Evolutionary conservation across 495 filamentous ascomycete species (phyloP).

Genomic region (Talaromyces wortmannii): DNA sequence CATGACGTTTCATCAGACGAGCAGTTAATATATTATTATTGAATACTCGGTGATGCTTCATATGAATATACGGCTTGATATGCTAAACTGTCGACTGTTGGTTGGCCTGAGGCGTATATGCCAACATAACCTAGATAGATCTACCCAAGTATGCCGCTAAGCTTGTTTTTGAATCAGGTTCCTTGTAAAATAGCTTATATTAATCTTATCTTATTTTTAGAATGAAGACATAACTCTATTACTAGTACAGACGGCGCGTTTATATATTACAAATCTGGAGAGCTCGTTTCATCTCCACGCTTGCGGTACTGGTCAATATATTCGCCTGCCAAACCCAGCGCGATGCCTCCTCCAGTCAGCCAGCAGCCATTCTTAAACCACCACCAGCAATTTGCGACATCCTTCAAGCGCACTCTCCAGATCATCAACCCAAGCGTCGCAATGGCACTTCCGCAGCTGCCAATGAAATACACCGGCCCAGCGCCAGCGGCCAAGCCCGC

Average conservation of each 20-base stretch:
- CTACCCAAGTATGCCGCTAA: no score
- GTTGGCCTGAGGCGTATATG: no score
- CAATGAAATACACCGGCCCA: conserved; percentile 78
- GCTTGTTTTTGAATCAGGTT: no score
- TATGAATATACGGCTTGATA: no score
- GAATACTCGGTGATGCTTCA: no score
- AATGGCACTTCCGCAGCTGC: conserved; percentile 77
- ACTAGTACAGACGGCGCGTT: neutral
- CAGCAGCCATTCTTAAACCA: conserved; percentile 82
- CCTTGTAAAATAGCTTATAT: no score
- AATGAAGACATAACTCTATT: no score
- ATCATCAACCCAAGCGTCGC: conserved; percentile 81
- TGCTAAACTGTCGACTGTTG: no score
- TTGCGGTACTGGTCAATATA: conserved; percentile 40
- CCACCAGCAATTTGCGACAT: conserved; percentile 86
- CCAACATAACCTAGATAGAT: no score
- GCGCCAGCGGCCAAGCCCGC: conserved; percentile 69
- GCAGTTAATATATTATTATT: no score
- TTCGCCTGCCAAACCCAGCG: conserved; percentile 55
- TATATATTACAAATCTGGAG: neutral
- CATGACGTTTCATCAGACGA: no score
- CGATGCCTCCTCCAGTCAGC: conserved; percentile 62
- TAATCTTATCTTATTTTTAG: no score
- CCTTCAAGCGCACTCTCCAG: conserved; percentile 75
- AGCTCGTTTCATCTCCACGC: conserved; percentile 16